Conservation (phyloP, 83 land plant species). For the Thuja plicata region DNA sequence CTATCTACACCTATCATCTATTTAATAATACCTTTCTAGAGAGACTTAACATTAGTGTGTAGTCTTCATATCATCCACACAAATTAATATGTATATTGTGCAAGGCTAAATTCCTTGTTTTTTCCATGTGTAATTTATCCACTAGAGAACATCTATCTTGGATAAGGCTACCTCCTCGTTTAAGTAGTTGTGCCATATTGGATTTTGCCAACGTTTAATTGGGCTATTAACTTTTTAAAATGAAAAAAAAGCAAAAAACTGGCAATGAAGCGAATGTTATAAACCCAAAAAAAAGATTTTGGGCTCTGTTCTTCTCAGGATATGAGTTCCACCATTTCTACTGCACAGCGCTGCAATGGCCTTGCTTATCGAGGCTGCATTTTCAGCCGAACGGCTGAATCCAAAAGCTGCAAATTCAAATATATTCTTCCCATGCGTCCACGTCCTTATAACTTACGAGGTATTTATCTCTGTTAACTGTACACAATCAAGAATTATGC, state of each 20-base stretch:
- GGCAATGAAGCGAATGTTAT: neutral
- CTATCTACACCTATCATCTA: too few relatives aligned
- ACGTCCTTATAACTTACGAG: neutral
- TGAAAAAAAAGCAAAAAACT: neutral
- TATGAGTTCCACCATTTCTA: conserved; percentile 3
- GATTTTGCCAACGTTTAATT: neutral
- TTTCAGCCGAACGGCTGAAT: conserved; percentile 1
- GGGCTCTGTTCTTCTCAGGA: neutral
- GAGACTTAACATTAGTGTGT: neutral
- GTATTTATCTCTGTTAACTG: neutral
- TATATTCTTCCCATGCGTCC: neutral
- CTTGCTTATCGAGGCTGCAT: conserved; percentile 4
- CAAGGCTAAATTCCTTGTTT: neutral
- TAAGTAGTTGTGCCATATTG: neutral
- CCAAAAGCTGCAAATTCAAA: neutral
- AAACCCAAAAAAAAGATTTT: neutral
- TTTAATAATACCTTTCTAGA: too few relatives aligned
- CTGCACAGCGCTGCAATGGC: neutral
- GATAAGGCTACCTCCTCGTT: neutral
- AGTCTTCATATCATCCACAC: neutral
- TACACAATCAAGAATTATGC: neutral
- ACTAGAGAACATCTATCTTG: neutral
- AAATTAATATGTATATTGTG: neutral
- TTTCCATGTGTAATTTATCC: neutral
- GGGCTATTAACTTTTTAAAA: neutral